Base-by-base conservation (phyloP, 768 basidiomycete genomes). In the Brasilioporus rufonigricans region DNA sequence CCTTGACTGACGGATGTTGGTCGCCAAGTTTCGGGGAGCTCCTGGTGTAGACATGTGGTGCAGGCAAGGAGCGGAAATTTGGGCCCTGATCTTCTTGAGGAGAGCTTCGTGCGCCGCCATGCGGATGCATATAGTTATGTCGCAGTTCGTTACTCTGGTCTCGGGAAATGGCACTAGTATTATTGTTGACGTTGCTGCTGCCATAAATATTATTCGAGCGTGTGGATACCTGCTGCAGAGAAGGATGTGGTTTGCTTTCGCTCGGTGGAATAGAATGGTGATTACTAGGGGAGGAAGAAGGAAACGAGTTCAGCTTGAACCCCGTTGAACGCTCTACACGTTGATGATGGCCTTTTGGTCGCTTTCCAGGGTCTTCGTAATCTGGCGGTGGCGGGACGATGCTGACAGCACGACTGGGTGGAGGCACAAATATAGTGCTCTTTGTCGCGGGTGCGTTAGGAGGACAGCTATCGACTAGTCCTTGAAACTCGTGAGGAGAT, bases 301-400 rank as follows among this genome's bases (percentile, higher is more conserved):
- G 21, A 7, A 18, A 52, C 14, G 44, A 18, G 1, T 33, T 36
- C 9, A 56, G 64, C 33, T 53, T 56, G 13, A 50, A 26, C 24
- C 35, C 49, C 6, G 38, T 24, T 12, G 53, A 19, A 41, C 48
- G 55, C 43, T 56, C 59, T 33, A 32, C n/a, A 38, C 48, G 55
- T 40, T 55, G 53, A 24, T 58, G 48, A 31, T 49, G 35, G 13
- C 38, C 55, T 46, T 54, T 69, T 41, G 44, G 7, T 50, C 56
- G 50, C 43, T 53, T 65, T 16, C 48, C 60, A 4, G 54, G 26
- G 8, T 63, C 63, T 41, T 65, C 56, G 29, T 61, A 59, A 31
- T 53, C 53, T 13, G 65, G 60, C 12, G 68, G 65, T 5, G 68
- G 65, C 13, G 68, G 59, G 19, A 70, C 62, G 35, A 72, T 72